These are phyloP conservation scores for Colletotrichum spinosum DNA, from an alignment of 2,329 filamentous ascomycete genomes.

Conservation along the genomic window DNA sequence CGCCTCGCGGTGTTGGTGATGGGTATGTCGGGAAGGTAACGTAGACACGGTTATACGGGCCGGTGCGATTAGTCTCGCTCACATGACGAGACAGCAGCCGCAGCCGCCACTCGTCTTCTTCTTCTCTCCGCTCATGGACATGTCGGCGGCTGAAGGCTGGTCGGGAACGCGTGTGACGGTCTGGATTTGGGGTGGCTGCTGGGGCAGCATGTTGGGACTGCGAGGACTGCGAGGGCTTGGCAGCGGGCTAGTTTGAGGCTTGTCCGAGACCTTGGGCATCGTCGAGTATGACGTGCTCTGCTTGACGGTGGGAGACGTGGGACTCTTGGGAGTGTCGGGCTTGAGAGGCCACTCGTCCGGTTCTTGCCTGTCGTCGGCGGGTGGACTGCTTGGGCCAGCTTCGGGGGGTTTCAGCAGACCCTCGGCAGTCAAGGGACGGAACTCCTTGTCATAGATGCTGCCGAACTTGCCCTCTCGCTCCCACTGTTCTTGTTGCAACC, in stretches of 20 bases:
- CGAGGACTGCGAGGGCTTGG: conserved; percentile 59
- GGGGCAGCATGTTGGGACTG: conserved; percentile 46
- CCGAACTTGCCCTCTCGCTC: conserved; percentile 91
- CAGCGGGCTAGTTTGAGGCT: conserved; percentile 52
- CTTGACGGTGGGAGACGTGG: conserved; percentile 48
- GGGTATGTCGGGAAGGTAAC: conserved; percentile 20
- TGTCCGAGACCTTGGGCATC: conserved; percentile 69
- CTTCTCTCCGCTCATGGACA: conserved; percentile 41
- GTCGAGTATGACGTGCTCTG: conserved; percentile 69
- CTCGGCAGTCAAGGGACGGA: conserved; percentile 83
- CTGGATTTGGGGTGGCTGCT: conserved; percentile 39
- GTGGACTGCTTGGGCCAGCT: conserved; percentile 38
- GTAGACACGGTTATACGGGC: conserved; percentile 23
- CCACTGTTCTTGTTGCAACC: conserved; percentile 95
- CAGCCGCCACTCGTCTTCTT: conserved; percentile 58
- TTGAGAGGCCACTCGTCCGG: conserved; percentile 71
- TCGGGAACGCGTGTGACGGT: conserved; percentile 40
- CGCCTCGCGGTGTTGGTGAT: conserved; percentile 23
- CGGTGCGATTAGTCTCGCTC: conserved; percentile 33
- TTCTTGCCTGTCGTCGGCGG: conserved; percentile 46
- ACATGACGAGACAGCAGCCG: conserved; percentile 66
- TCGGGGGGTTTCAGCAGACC: conserved; percentile 60
- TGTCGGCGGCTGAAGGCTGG: conserved; percentile 20
- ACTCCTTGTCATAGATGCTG: conserved; percentile 86
- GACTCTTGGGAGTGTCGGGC: conserved; percentile 59